Percentiles rank a stretch among this genome's conserved stretches.
Evolutionary conservation across 2,329 filamentous ascomycete genomes (phyloP).

Genomic region (Aschersonia sp.): DNA sequence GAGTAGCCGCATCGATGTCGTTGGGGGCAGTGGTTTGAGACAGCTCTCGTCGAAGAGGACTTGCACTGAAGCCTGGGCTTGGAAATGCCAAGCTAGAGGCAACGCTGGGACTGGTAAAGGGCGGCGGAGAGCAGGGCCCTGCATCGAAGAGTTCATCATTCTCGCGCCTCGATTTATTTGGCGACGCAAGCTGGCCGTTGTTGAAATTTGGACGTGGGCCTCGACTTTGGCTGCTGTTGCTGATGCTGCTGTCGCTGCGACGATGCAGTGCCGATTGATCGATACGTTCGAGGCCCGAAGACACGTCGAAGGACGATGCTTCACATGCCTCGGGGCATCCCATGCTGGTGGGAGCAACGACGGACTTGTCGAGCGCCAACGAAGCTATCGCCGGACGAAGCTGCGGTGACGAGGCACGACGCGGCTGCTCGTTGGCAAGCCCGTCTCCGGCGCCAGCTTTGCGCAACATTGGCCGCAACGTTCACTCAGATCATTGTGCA

Average conservation of each 20-base stretch:
- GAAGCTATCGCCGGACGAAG: too few species aligned
- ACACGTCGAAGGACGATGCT: slow-evolving; percentile 1
- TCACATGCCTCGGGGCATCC: slow-evolving; percentile 1
- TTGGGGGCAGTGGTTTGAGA: slow-evolving; percentile 4
- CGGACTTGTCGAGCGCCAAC: too few species aligned
- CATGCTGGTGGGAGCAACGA: neutral
- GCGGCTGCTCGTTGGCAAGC: too few species aligned
- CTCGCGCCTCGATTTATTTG: slow-evolving; percentile 3
- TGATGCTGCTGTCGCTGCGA: slow-evolving; percentile 4
- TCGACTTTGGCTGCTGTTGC: slow-evolving; percentile 8
- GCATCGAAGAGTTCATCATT: slow-evolving; percentile 1
- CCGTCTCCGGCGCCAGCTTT: too few species aligned
- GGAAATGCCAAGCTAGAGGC: slow-evolving; percentile 18
- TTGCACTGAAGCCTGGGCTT: slow-evolving; percentile 11
- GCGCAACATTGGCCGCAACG: too few species aligned
- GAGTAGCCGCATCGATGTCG: slow-evolving; percentile 1
- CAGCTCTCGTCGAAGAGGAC: slow-evolving; percentile 16
- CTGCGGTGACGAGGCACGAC: too few species aligned
- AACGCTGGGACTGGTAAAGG: slow-evolving; percentile 17
- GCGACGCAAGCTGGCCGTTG: neutral
- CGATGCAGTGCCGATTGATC: slow-evolving; percentile 5
- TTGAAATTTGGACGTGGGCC: slow-evolving; percentile 2
- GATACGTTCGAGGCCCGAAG: neutral
- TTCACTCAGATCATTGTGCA: too few species aligned
- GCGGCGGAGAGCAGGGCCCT: slow-evolving; percentile 11